Evolutionary conservation across 768 basidiomycete genomes (phyloP), one percentile per base, ranked within the genome.

Genomic region (Tephrocybe sp.): DNA sequence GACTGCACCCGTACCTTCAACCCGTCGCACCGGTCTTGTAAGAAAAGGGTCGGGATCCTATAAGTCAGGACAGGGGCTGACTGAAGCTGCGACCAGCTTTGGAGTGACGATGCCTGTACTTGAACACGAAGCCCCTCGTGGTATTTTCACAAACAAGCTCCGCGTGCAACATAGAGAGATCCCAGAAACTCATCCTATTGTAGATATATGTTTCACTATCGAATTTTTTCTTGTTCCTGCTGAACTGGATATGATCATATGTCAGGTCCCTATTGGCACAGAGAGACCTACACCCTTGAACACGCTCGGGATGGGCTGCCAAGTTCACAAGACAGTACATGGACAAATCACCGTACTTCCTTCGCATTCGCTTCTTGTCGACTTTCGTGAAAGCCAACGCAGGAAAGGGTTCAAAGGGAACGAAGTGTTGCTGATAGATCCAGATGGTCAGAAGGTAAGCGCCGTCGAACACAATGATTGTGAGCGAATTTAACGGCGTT

Each of bases 301-400:
- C n/a, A 76, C 74, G 5, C 25, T 38, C 8, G 49, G 64, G 6
- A 61, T 78, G 45, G 58, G 45, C 25, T 65, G 72, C 6, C 69
- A 76, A 53, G 72, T 72, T 3, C 77, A 80, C 62, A 83, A 81
- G 61, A 64, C 74, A 17, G 56, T 70, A 1, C 65, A 73, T 37
- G 81, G 81, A 0, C 74, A 74, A 34, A 52, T 83, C 12, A 75
- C 75, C 1, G 61, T 84, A n/a, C 62, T 82, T 8, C 77, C 77
- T 7, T 81, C 79, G 2, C 68, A 59, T 40, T 71, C 76, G 18
- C 54, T 79, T n/a, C 68, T 83, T 1, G 73, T 82, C 23, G 81
- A 84, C 60, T 77, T 82, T 44, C 74, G 81, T n/a, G 78, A 80
- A 63, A 73, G 75, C 24, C 76, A 81, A 54, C 71, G 78, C 4